phyloP scores from a whole-genome alignment of 2,329 filamentous ascomycete species.

The Trichoderma polysporum region DNA sequence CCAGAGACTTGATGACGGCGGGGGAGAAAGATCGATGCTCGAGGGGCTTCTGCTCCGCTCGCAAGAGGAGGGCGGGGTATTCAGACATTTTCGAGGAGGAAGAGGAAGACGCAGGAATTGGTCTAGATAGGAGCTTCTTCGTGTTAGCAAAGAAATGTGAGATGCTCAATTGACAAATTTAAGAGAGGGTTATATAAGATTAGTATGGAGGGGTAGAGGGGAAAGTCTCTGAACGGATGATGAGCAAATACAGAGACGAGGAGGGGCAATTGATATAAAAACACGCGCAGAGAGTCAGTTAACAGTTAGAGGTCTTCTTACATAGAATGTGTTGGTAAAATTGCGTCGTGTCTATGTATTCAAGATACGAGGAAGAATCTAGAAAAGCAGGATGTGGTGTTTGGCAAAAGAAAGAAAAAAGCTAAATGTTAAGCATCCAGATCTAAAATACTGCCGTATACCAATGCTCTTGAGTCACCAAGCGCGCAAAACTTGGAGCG shows the following conservation, averaged over 20 bases:
- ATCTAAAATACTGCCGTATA: background rate
- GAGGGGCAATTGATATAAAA: background rate
- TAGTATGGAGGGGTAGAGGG: background rate
- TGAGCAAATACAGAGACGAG: background rate
- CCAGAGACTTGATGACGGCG: conserved; percentile 51
- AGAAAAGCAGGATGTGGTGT: background rate
- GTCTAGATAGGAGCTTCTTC: background rate
- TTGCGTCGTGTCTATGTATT: background rate
- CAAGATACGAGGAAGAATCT: background rate
- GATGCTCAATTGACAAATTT: background rate
- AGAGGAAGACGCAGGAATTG: background rate
- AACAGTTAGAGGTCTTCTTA: background rate
- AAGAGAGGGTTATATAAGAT: background rate
- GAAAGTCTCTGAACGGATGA: background rate
- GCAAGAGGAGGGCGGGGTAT: conserved; percentile 48
- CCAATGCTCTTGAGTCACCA: conserved; percentile 5
- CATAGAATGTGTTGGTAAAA: background rate
- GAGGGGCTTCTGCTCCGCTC: conserved; percentile 60
- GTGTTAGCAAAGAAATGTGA: background rate
- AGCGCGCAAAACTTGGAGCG: background rate
- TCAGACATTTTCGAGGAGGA: conserved; percentile 27
- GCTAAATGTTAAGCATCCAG: background rate
- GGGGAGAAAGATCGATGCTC: conserved; percentile 51
- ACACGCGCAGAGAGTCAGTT: background rate
- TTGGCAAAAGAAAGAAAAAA: background rate